Evolutionary conservation across 192 early-diverging fungal genomes (phyloP), one percentile per base, ranked within the genome.

Genomic region (Entrophospora sp.): DNA sequence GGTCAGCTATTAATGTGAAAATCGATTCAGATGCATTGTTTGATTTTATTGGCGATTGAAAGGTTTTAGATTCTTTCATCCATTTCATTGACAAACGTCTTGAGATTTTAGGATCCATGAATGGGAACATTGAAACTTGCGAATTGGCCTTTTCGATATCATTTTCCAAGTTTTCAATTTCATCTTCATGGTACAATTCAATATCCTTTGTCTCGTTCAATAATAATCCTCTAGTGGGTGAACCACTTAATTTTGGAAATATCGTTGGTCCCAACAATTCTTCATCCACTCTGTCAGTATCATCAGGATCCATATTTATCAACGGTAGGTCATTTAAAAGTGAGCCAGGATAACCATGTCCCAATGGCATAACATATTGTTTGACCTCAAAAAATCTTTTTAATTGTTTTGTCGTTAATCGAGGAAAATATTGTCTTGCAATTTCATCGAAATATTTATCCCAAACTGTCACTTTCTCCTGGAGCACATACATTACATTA

Each of bases 391-490:
- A 87, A 68, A 91, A 79, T 14, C 83, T 74, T 58, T 73, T 77
- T 10, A 90, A 51, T 42, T 91, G 87, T 0, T 69, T 79, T 2
- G 83, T 73, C 7, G 87, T 88, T 44, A 83, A 75, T 5, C 85
- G 64, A 0, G 89, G 79, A 62, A 96, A 83, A 71, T 88, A 94
- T 4, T 80, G 80, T 36, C 89, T 73, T 2, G 84, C 89, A 36
- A 98, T 83, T 49, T 88, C 81, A 6, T 78, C 78, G 64, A 96
- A 96, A 24, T 91, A 89, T 59, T 80, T 64, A 59, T 97, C 90
- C 94, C 94, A 98, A 42, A 78, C 74, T 2, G 78, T 71, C 2
- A 95, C 87, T 37, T 92, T 91, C 46, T 86, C 85, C 64, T 91
- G 86, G 24, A 98, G 63, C 10, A 78, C 82, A 57, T 85, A 83